phyloP scores from a whole-genome alignment of 2,329 filamentous ascomycete species.

The Sporothrix euskadiensis region DNA sequence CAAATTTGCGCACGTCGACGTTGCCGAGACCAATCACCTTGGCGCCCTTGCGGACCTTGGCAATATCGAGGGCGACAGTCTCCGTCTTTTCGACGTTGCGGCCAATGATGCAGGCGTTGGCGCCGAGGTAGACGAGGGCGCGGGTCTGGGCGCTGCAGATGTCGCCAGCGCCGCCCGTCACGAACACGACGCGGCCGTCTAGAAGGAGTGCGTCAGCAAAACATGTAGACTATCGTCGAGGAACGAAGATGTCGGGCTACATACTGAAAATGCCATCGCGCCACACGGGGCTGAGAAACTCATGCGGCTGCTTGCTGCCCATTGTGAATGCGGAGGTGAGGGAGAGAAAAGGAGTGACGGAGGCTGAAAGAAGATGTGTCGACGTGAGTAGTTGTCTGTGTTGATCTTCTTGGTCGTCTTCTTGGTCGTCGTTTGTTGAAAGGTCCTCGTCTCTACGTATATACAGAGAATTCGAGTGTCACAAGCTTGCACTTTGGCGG shows the following conservation, averaged over 20 bases:
- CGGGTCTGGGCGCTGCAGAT: conserved; percentile 95
- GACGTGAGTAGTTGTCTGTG: neutral
- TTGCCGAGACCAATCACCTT: conserved; percentile 85
- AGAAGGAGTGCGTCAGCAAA: conserved; percentile 18
- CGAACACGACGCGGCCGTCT: conserved; percentile 90
- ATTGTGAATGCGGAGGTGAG: neutral
- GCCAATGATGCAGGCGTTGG: conserved; percentile 91
- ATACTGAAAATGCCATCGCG: conserved; percentile 82
- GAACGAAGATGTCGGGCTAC: neutral
- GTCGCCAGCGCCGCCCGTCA: conserved; percentile 88
- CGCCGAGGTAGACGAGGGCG: conserved; percentile 86
- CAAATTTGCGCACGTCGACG: conserved; percentile 71
- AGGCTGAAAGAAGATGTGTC: neutral
- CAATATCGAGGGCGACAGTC: conserved; percentile 75
- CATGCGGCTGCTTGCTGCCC: conserved; percentile 43
- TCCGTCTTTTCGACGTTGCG: conserved; percentile 89
- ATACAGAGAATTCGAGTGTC: neutral
- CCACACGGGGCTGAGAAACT: conserved; percentile 83
- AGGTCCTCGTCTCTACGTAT: neutral
- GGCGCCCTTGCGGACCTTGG: conserved; percentile 72
- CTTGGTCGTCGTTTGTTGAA: neutral
- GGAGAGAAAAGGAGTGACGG: neutral
- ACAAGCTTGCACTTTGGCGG: conserved; percentile 4
- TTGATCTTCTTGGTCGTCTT: neutral
- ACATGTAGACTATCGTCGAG: neutral